Evolutionary conservation across 352 stramenopile species (phyloP).

Genomic region (Globisporangium cystogenes): DNA sequence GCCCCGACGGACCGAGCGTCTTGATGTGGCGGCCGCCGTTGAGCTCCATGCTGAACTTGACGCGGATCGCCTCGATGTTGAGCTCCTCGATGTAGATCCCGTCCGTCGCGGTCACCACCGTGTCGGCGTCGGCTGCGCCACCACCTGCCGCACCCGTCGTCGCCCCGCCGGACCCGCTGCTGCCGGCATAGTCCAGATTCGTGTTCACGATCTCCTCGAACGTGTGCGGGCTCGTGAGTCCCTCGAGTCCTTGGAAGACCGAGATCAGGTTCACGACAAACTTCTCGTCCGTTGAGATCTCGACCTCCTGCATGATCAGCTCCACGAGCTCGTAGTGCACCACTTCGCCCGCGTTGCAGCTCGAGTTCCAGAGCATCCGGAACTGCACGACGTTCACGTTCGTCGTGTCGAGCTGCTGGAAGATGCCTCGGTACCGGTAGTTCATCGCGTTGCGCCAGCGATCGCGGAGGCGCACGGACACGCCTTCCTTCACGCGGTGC

Average conservation of each 20-base stretch:
- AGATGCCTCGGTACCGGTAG: constrained; percentile 79
- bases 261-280: constrained; percentile 89
- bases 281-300: constrained; percentile 87
- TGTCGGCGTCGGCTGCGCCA: constrained; percentile 9
- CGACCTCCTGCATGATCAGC: constrained; percentile 84
- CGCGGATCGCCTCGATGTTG: constrained; percentile 74
- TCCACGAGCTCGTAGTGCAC: constrained; percentile 84
- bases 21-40: constrained; percentile 83
- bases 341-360: constrained; percentile 70
- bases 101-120: constrained; percentile 22
- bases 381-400: constrained; percentile 78
- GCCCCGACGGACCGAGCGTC: constrained; percentile 66
- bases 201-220: constrained; percentile 84
- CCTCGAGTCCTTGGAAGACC: constrained; percentile 83
- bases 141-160: constrained; percentile 6
- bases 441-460: constrained; percentile 81
- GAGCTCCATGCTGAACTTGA: constrained; percentile 86
- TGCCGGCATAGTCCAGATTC: constrained; percentile 52
- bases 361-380: constrained; percentile 84
- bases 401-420: constrained; percentile 67
- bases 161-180: constrained; percentile 12
- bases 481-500: constrained; percentile 80
- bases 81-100: constrained; percentile 88
- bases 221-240: constrained; percentile 56
- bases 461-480: constrained; percentile 78